Evolutionary conservation across 2,329 filamentous ascomycete genomes (phyloP).

Genomic region (Didymellaceae sp.): DNA sequence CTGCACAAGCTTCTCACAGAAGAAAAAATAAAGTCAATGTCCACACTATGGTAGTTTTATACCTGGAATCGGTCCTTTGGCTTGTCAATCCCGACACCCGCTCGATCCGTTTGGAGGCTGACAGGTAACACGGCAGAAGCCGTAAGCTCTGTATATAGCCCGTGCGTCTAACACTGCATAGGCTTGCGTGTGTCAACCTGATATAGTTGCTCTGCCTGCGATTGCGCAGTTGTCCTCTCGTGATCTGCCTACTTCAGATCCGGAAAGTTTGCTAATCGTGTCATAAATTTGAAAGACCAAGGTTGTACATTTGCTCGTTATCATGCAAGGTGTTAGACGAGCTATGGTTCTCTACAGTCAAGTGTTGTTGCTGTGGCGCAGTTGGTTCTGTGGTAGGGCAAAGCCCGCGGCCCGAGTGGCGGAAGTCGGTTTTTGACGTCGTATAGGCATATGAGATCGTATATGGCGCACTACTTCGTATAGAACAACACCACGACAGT

Average conservation of each 20-base stretch:
- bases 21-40: no score
- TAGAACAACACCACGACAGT: not conserved
- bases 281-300: no score
- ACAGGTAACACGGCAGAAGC: slow-evolving; percentile 2
- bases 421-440: slow-evolving; percentile 6
- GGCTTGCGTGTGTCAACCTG: not conserved
- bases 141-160: not conserved
- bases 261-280: no score
- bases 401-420: slow-evolving; percentile 8
- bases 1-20: not conserved
- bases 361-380: not conserved
- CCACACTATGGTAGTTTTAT: not conserved
- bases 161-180: not conserved
- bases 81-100: not conserved
- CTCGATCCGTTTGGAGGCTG: not conserved
- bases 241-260: not conserved
- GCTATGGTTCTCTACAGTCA: not conserved
- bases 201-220: not conserved
- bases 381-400: not conserved
- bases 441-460: slow-evolving; percentile 9
- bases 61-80: slow-evolving; percentile 5
- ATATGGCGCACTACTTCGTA: not conserved
- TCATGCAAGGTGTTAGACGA: no score
- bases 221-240: not conserved
- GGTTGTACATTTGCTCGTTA: no score